Base-by-base conservation (phyloP, 805 yeast species). In the Metschnikowia arizonensis region DNA sequence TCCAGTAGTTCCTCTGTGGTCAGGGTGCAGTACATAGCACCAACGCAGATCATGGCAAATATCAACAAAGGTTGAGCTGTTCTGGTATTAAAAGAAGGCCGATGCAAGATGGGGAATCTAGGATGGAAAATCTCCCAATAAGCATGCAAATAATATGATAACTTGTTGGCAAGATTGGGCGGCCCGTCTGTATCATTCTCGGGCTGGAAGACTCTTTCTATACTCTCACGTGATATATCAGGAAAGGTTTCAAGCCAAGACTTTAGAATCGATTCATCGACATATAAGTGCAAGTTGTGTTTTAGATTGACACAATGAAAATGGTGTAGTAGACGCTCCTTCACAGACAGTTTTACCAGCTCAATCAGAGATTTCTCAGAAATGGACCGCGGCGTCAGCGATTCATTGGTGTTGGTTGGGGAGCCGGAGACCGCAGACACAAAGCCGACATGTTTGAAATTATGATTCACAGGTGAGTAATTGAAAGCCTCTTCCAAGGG, bases 71-170 rank as follows among this genome's bases (percentile, higher is more conserved):
- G 73, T 5, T 79, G 78, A 0, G 78, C 65, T 0, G 58, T 55
- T 15, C 63, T 59, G 1, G 84, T 75, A 33, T 65, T 67, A 49
- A 82, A 83, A 4, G 85, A 74, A 3, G 84, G 82, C 41, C 68
- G 67, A 57, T 82, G 88, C 21, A 82, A 60, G 31, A 82, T 67
- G 1, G 85, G 76, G 48, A 77, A 78, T 51, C 81, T 77, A 0
- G 81, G 78, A 55, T 81, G 83, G 54, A 79, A 81, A 11, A 73
- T 68, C 30, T 64, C 62, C 88, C 88, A 82, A 57, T 79, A 82
- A 6, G 54, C 63, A 49, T 56, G 67, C 31, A 63, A 52, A 53
- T 59, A 63, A 60, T 66, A 60, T 12, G 77, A 57, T 43, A 73
- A 50, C 41, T 73, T 42, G 50, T 63, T 64, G 49, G 68, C 63